Percentiles rank a stretch among this genome's conserved stretches.
Evolutionary conservation across 108 stramenopile species (phyloP).

Genomic region (Skeletonema grethae): DNA sequence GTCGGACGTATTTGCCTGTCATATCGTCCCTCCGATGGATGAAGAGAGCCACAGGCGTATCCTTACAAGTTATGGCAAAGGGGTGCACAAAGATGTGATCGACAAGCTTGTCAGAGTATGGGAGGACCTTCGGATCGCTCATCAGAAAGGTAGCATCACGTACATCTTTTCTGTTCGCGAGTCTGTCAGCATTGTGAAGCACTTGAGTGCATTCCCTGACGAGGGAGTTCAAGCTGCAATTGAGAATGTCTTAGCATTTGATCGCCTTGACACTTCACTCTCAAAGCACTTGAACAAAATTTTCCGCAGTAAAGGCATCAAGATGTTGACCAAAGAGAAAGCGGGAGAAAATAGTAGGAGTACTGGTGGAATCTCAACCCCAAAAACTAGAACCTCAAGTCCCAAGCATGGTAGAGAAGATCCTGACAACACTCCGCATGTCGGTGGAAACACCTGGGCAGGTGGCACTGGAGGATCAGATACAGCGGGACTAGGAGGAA

Average conservation of each 20-base stretch:
- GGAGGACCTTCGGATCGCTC: conserved; percentile 65
- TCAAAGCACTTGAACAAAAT: conserved; percentile 49
- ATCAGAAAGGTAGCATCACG: conserved; percentile 63
- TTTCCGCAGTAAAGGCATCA: conserved; percentile 57
- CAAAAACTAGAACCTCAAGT: conserved; percentile 29
- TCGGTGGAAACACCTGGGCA: conserved; percentile 92
- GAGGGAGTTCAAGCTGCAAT: conserved; percentile 74
- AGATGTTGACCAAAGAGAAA: conserved; percentile 19
- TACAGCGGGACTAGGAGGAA: conserved; percentile 91
- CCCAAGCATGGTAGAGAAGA: conserved; percentile 80
- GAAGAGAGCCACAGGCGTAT: conserved; percentile 61
- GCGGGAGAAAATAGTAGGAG: neutral
- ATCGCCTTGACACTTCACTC: conserved; percentile 59
- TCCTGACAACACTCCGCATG: conserved; percentile 72
- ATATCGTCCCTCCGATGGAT: conserved; percentile 68
- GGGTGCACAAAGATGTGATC: conserved; percentile 45
- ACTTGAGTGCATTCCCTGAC: conserved; percentile 73
- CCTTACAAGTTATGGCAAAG: conserved; percentile 70
- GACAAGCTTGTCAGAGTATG: conserved; percentile 59
- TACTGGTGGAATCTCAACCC: conserved; percentile 36
- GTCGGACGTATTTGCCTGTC: conserved; percentile 77
- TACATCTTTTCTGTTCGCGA: conserved; percentile 88
- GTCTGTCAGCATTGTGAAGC: conserved; percentile 81
- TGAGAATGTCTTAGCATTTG: conserved; percentile 84
- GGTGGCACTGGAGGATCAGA: conserved; percentile 91